Evolutionary conservation across 345 rosid genomes (phyloP).

Genomic region (Eucalyptus decipiens): DNA sequence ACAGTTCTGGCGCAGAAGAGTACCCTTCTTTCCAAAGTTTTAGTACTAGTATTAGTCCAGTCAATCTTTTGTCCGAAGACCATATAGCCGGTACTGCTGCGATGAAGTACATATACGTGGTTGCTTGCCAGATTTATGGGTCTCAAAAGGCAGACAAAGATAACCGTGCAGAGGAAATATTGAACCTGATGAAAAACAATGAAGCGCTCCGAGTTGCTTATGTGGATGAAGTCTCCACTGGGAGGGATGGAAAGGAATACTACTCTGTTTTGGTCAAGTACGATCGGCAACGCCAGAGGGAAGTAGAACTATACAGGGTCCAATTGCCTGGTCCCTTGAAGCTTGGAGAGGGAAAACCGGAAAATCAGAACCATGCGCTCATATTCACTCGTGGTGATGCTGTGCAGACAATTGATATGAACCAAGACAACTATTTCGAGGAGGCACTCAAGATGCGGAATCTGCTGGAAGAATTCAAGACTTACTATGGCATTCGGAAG

Average conservation of each 20-base stretch:
- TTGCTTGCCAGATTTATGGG: conserved; percentile 92
- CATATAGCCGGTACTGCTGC: conserved; percentile 62
- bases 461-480: conserved; percentile 60
- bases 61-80: conserved; percentile 46
- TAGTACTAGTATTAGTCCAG: conserved; percentile 45
- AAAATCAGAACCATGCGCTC: conserved; percentile 91
- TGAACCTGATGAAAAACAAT: conserved; percentile 59
- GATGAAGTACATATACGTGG: conserved; percentile 85
- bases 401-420: conserved; percentile 92
- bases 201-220: conserved; percentile 93
- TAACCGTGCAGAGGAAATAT: conserved; percentile 70
- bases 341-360: conserved; percentile 97
- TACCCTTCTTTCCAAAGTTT: conserved; percentile 31
- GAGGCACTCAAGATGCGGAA: conserved; percentile 96
- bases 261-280: conserved; percentile 90
- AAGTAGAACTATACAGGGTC: conserved; percentile 84
- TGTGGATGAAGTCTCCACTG: conserved; percentile 62
- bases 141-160: conserved; percentile 74
- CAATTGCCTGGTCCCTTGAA: conserved; percentile 90
- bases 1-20: background rate
- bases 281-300: conserved; percentile 53
- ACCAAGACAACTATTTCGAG: conserved; percentile 94
- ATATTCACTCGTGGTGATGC: conserved; percentile 96
- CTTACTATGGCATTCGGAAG: conserved; percentile 4
- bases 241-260: conserved; percentile 50